Evolutionary conservation across 2,329 filamentous ascomycete species (phyloP), one percentile per base, ranked within the genome.

Genomic region (Albifimbria verrucaria): DNA sequence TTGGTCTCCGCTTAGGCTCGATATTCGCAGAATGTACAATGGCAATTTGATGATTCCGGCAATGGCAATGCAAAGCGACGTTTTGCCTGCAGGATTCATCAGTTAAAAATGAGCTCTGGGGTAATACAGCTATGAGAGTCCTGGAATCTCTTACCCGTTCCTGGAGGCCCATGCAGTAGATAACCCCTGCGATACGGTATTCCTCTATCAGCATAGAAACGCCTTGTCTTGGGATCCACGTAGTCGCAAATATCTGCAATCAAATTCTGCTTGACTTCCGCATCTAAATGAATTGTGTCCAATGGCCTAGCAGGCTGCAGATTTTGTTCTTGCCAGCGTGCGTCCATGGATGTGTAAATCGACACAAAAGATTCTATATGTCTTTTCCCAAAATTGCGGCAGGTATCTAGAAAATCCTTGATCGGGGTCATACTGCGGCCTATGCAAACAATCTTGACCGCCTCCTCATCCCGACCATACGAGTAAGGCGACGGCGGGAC

Each of bases 171-270:
- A 15, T 55, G 54, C 39, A 61, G 56, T 26, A 61, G 57, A 32
- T 61, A 61, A 2, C 59, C 59, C 2, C 59, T 36, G 17, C 59
- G 57, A n/a, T 59, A 59, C 3, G 59, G 59, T 10, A 61, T 61
- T 5, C 59, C 57, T 12, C 59, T 43, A 2, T 45, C 53, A 2
- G 59, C 57, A 45, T 61, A 61, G 11, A 48, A 48, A 3, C 46
- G 46, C 18, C 46, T 48, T 15, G 46, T 61, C 3, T 50, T 52
- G 12, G 58, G 59, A 18, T 57, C 49, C 12, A 60, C 15, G 24
- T 60, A 60, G 3, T 57, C 56, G 4, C 50, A 24, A 1, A 60
- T 55, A n/a, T 60, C 58, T 7, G 48, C 53, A 10, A 60, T 50
- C 11, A 60, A 48, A 4, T 26, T 25, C 25, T 60, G 42, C 10